phyloP scores from a whole-genome alignment of 2,329 filamentous ascomycete species.

The Nemania sp. region DNA sequence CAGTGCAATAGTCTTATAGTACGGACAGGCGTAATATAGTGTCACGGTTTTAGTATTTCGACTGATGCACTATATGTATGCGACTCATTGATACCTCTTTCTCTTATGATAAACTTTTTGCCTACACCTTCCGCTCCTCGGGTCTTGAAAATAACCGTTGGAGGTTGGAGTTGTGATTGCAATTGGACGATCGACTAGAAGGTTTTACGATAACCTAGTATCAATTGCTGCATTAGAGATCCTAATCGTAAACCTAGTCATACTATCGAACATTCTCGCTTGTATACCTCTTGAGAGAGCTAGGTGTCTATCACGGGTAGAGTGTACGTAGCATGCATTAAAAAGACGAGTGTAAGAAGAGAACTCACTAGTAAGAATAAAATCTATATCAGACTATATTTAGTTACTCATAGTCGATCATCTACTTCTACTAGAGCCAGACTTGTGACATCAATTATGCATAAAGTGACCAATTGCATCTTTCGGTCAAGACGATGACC shows the following conservation, averaged over 20 bases:
- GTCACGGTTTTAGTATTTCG: too few species aligned
- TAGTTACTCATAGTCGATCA: not conserved
- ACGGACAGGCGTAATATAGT: too few species aligned
- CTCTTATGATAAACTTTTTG: too few species aligned
- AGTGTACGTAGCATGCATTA: not conserved
- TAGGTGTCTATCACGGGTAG: not conserved
- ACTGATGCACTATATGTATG: too few species aligned
- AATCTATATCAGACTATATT: not conserved
- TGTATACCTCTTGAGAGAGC: not conserved
- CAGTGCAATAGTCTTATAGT: too few species aligned
- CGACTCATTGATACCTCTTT: too few species aligned
- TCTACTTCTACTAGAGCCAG: not conserved
- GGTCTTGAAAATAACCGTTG: too few species aligned
- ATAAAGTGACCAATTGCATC: too few species aligned
- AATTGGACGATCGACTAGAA: not conserved
- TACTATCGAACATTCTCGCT: not conserved
- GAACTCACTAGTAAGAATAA: not conserved
- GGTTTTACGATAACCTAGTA: not conserved
- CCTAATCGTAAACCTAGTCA: too few species aligned
- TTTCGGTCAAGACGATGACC: not conserved
- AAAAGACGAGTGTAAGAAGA: not conserved
- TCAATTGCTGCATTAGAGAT: not conserved
- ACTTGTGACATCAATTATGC: not conserved
- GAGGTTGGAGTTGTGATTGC: not conserved
- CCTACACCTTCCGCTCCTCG: too few species aligned